Base-by-base conservation (phyloP, 2,329 filamentous ascomycete species). In the Penicillium psychrosexuale region DNA sequence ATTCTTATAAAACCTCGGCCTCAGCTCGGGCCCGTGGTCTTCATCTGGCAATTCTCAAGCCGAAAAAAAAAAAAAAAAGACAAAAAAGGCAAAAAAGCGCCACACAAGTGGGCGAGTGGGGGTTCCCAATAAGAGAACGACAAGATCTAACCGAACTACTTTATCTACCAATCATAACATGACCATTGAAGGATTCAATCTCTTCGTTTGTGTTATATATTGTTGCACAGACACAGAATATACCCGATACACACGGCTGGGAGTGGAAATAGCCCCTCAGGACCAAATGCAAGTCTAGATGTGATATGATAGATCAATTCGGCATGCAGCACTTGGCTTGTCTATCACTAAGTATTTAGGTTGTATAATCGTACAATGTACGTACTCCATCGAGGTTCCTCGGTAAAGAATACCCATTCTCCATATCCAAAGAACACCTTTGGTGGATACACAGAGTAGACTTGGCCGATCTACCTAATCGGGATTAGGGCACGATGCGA, bases 391-490 rank as follows among this genome's bases (percentile, higher is more conserved):
- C 22, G 17, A 50, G 1, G 28, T 42, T 50, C 46, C 27, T 48
- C 37, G 28, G 47, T 31, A 49, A 19, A 42, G 5, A 17, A 27
- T 22, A 33, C 37, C 37, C 30, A 24, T 39, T 30, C 22, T 48
- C 33, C 13, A 19, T 33, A 12, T 40, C 7, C 22, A 5, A 24
- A 8, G 11, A 15, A 15, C 27, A 27, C 8, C 34, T 17, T 37
- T 9, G 15, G 43, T 53, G 43, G 50, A 24, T 34, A 30, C 22
- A 24, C 22, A 6, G 22, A 24, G 22, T n/a, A 47, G 42, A 4
- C 15, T 24, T 34, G 30, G 51, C 36, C 51, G 51, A 53, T 53
- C 51, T 15, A n/a, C 44, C 37, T 9, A n/a, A 53, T 53, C n/a
- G 44, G 37, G 51, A 3, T 28, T 53, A 53, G 51, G 36, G 47